Evolutionary conservation across 2,329 filamentous ascomycete genomes (phyloP).

Genomic region (Immersiporthe knoxdaviesiana): DNA sequence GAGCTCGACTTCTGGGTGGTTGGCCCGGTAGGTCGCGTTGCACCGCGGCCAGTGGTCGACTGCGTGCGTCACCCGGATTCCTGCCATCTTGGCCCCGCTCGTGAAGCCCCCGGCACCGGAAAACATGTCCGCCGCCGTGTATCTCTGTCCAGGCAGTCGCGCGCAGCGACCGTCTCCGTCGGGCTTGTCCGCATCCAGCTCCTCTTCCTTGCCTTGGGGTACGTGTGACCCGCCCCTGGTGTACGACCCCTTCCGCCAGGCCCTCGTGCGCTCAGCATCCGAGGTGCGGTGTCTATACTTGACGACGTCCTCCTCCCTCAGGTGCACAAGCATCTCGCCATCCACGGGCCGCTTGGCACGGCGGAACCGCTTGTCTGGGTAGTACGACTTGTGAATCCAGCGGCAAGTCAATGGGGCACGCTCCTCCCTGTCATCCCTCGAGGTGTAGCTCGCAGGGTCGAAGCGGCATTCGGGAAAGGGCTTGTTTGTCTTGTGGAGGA

Average conservation of each 20-base stretch:
- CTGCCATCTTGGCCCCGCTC: conserved; percentile 61
- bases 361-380: conserved; percentile 36
- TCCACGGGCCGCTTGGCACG: conserved; percentile 30
- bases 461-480: conserved; percentile 46
- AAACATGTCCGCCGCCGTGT: conserved; percentile 73
- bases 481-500: conserved; percentile 59
- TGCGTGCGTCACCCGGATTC: conserved; percentile 61
- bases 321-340: conserved; percentile 42
- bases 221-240: conserved; percentile 45
- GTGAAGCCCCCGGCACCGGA: conserved; percentile 75
- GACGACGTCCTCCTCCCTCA: conserved; percentile 37
- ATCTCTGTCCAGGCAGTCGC: conserved; percentile 47
- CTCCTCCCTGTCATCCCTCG: conserved; percentile 33
- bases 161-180: neutral
- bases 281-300: conserved; percentile 29
- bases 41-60: conserved; percentile 66
- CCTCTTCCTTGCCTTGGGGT: conserved; percentile 37
- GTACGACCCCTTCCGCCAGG: conserved; percentile 45
- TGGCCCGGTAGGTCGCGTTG: conserved; percentile 58
- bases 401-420: conserved; percentile 54
- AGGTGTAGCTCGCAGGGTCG: conserved; percentile 30
- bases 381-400: conserved; percentile 48
- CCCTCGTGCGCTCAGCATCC: conserved; percentile 38
- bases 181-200: conserved; percentile 18
- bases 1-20: conserved; percentile 58